Base-by-base conservation (phyloP, 768 basidiomycete species). In the Tricholoma flavovirens region DNA sequence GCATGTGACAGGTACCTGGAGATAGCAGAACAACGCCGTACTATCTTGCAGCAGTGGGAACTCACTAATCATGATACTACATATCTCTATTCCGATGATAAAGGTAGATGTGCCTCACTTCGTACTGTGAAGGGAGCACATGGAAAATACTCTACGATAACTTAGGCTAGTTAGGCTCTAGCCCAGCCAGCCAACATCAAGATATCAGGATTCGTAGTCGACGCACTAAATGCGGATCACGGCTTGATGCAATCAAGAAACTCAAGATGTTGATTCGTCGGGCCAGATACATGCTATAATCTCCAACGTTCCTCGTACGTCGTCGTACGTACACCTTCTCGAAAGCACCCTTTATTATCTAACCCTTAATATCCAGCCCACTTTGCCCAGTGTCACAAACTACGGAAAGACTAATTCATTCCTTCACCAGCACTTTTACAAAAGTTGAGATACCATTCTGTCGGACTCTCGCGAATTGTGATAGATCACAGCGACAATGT, bases 161-260 rank as follows among this genome's bases (percentile, higher is more conserved):
- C n/a, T n/a, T n/a, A n/a, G n/a, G n/a, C n/a, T n/a, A n/a, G n/a
- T n/a, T 76, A 4, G 76, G 75, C 2, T 71, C 72, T 3, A 72
- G 60, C 48, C 75, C 76, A 19, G 59, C 3, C 75, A 73, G n/a
- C n/a, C n/a, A n/a, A n/a, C 54, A 76, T 79, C 49, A 77, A 75
- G 49, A 73, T 73, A 1, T 68, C 62, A 6, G 77, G 76, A 10
- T 74, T 77, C 14, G 73, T 77, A 52, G 66, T 77, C 22, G 77
- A 79, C 54, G 62, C 74, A 4, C 64, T 77, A 19, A 71, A 79
- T 51, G 74, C 77, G 9, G 74, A 79, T 56, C 77, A 79, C 59
- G 78, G 73, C 2, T 68, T 79, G n/a, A 78, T 79, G 75, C n/a
- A 79, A 79, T 60, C 78, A 79, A 61, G 78, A 79, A 56, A 76